Evolutionary conservation across 2,329 filamentous ascomycete species (phyloP).

Genomic region (Apiospora koreana): DNA sequence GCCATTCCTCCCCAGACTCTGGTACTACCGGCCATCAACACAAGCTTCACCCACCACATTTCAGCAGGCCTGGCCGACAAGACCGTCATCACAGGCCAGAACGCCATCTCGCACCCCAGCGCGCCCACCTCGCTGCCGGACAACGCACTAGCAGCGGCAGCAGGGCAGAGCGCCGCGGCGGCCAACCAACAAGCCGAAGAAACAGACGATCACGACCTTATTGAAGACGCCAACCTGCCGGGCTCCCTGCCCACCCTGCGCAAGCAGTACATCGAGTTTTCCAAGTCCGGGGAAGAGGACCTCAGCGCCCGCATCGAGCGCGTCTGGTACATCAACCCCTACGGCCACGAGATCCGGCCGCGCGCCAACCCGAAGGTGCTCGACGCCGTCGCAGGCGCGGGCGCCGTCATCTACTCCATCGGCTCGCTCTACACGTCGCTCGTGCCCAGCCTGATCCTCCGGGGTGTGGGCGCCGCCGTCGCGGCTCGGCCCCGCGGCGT

Average conservation of each 20-base stretch:
- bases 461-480: conserved; percentile 68
- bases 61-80: conserved; percentile 79
- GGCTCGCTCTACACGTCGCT: conserved; percentile 93
- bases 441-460: conserved; percentile 77
- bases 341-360: conserved; percentile 92
- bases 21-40: conserved; percentile 89
- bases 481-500: conserved; percentile 36
- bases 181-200: conserved; percentile 44
- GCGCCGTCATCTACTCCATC: conserved; percentile 84
- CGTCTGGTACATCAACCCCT: conserved; percentile 98
- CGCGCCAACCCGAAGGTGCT: conserved; percentile 81
- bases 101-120: conserved; percentile 85
- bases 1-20: conserved; percentile 74
- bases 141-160: not conserved
- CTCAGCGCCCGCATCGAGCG: conserved; percentile 76
- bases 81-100: conserved; percentile 82
- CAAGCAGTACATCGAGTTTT: conserved; percentile 79
- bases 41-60: conserved; percentile 94
- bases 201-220: conserved; percentile 58
- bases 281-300: conserved; percentile 74
- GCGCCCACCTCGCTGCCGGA: conserved; percentile 58
- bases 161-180: not conserved
- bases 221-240: conserved; percentile 80
- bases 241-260: conserved; percentile 80
- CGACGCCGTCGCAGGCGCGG: conserved; percentile 62